These are phyloP conservation scores for Coemansia sp. DNA, from an alignment of 192 early-diverging fungal genomes.

Conservation along the genomic window DNA sequence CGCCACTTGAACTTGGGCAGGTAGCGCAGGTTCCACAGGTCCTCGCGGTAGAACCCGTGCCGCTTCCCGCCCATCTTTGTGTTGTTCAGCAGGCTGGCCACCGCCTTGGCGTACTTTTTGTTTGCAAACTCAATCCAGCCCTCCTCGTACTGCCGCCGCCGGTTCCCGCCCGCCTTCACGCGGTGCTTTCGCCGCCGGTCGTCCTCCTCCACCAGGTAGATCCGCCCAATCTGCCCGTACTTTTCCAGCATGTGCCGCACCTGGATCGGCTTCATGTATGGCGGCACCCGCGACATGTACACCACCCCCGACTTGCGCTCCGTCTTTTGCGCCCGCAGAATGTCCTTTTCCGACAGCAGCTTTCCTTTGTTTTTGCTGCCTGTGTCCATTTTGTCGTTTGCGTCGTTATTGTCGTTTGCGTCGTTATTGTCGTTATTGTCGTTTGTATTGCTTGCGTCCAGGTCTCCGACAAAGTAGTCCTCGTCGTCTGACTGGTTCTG, in stretches of 20 bases:
- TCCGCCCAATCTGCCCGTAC: constrained; percentile 76
- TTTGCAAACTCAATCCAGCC: constrained; percentile 98
- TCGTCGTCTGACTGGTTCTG: constrained; percentile 1
- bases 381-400: neutral
- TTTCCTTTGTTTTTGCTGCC: constrained; percentile 1
- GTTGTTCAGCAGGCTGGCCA: constrained; percentile 77
- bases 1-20: constrained; percentile 96
- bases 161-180: constrained; percentile 85
- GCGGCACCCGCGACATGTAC: constrained; percentile 89
- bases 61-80: constrained; percentile 85
- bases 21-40: constrained; percentile 97
- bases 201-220: constrained; percentile 88
- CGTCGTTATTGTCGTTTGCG: too few relatives aligned
- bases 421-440: neutral
- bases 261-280: constrained; percentile 87
- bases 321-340: constrained; percentile 56
- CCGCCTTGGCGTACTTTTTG: constrained; percentile 82
- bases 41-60: constrained; percentile 83
- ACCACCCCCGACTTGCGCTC: constrained; percentile 73
- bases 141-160: constrained; percentile 82
- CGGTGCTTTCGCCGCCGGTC: constrained; percentile 65
- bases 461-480: constrained; percentile 15
- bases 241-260: constrained; percentile 71
- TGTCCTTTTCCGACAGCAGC: constrained; percentile 36
- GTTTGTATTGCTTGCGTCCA: neutral